phyloP scores from a whole-genome alignment of 225 moss, liverwort and hornwort species.

The Marchantia paleacea region DNA sequence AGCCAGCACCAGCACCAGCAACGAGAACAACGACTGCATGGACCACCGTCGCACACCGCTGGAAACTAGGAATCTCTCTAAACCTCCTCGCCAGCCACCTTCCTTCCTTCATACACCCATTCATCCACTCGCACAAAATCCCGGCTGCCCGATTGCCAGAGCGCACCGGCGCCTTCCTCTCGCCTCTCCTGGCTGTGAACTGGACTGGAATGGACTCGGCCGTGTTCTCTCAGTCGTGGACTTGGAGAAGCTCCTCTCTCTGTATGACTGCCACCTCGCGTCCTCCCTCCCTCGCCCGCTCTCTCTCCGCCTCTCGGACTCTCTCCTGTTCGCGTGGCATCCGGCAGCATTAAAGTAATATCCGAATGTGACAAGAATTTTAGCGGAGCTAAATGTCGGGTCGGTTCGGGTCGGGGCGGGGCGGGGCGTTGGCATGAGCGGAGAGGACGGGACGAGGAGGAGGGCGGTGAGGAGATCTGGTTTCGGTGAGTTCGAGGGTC shows the following conservation, averaged over 20 bases:
- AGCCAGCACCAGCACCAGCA: neutral
- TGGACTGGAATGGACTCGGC: neutral
- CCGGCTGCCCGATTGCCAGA: neutral
- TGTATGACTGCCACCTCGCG: neutral
- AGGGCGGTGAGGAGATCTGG: neutral
- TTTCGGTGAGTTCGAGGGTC: neutral
- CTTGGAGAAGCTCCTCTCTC: neutral
- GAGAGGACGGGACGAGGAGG: neutral
- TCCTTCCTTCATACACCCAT: neutral
- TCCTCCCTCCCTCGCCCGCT: neutral
- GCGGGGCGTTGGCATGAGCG: no score
- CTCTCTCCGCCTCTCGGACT: neutral
- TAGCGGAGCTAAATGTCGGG: neutral
- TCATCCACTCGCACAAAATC: neutral
- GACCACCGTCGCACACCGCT: neutral
- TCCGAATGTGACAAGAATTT: neutral
- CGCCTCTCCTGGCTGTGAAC: neutral
- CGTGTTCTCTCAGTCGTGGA: neutral
- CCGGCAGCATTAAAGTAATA: neutral
- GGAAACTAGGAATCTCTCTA: neutral
- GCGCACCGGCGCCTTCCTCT: neutral
- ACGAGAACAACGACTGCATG: neutral
- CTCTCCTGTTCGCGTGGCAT: neutral
- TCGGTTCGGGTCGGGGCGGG: neutral
- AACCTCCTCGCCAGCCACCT: neutral